Evolutionary conservation across 1,139 yeast genomes (phyloP).

Genomic region (Yamadazyma atlantica): DNA sequence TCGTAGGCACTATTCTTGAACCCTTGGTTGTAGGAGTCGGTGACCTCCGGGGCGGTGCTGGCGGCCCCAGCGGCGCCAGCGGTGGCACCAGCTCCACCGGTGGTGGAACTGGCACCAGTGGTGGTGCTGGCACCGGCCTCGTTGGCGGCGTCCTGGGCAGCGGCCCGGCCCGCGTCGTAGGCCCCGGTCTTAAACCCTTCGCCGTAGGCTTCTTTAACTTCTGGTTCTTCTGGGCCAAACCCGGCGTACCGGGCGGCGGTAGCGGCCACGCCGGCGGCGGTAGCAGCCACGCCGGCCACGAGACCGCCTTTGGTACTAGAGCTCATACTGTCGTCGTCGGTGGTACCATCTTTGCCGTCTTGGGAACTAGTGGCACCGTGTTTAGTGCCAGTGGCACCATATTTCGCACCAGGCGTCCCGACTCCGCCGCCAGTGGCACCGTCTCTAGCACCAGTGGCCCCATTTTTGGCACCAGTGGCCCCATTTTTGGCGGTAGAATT

Average conservation of each 20-base stretch:
- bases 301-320: slow-evolving; percentile 14
- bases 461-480: too few species aligned
- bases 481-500: too few species aligned
- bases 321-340: too few species aligned
- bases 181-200: slow-evolving; percentile 16
- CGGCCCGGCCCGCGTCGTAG: slow-evolving; percentile 9
- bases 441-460: too few species aligned
- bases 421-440: too few species aligned
- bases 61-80: slow-evolving; percentile 5
- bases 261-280: slow-evolving; percentile 11
- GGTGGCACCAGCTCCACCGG: slow-evolving; percentile 9
- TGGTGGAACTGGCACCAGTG: slow-evolving; percentile 13
- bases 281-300: slow-evolving; percentile 13
- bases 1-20: slow-evolving; percentile 20
- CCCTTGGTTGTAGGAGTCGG: slow-evolving; percentile 21
- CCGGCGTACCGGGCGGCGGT: slow-evolving; percentile 8
- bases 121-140: too few species aligned
- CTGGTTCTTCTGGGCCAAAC: slow-evolving; percentile 4
- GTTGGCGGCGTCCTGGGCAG: slow-evolving; percentile 1
- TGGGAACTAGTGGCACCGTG: too few species aligned
- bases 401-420: too few species aligned
- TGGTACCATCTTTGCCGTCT: slow-evolving; percentile 7
- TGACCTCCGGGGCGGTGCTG: background rate
- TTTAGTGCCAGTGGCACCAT: too few species aligned
- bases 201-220: slow-evolving; percentile 9